phyloP scores from a whole-genome alignment of 1,284 basidiomycete species.

The Malassezia obtusa region DNA sequence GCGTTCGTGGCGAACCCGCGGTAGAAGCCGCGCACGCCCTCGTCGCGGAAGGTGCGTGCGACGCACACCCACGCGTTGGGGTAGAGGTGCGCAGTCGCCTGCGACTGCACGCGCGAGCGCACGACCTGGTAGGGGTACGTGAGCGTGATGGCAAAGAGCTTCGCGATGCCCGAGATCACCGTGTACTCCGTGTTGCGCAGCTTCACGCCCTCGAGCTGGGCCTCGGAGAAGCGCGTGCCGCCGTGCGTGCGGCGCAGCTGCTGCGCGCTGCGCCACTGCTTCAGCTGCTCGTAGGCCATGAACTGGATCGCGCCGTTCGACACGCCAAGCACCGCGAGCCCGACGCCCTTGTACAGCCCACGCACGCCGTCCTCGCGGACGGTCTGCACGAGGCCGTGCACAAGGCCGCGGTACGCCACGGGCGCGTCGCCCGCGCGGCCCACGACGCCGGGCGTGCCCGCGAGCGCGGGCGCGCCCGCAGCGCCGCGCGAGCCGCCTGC shows the following conservation, averaged over 20 bases:
- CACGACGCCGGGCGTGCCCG: slow-evolving; percentile 4
- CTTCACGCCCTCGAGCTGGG: slow-evolving; percentile 18
- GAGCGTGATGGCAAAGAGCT: slow-evolving; percentile 68
- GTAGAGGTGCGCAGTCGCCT: slow-evolving; percentile 53
- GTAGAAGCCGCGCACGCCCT: slow-evolving; percentile 80
- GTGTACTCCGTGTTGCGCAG: slow-evolving; percentile 84
- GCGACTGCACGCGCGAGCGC: slow-evolving; percentile 70
- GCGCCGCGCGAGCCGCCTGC: slow-evolving; percentile 11
- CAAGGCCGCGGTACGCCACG: slow-evolving; percentile 28
- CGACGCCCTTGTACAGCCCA: slow-evolving; percentile 79
- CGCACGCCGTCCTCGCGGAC: slow-evolving; percentile 57
- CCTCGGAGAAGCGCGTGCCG: not conserved
- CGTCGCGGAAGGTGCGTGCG: slow-evolving; percentile 65
- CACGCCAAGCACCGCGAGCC: slow-evolving; percentile 82
- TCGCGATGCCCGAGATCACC: slow-evolving; percentile 79
- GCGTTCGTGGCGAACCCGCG: slow-evolving; percentile 91
- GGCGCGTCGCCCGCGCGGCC: slow-evolving; percentile 8
- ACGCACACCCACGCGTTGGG: slow-evolving; percentile 73
- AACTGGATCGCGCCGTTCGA: slow-evolving; percentile 94
- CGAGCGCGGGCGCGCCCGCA: slow-evolving; percentile 2
- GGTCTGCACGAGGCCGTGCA: slow-evolving; percentile 33
- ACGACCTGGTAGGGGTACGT: slow-evolving; percentile 99
- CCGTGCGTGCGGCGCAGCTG: slow-evolving; percentile 7
- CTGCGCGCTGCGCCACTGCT: slow-evolving; percentile 59
- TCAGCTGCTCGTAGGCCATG: slow-evolving; percentile 91